phyloP scores from a whole-genome alignment of 495 filamentous ascomycete genomes.

The Rhypophila decipiens region DNA sequence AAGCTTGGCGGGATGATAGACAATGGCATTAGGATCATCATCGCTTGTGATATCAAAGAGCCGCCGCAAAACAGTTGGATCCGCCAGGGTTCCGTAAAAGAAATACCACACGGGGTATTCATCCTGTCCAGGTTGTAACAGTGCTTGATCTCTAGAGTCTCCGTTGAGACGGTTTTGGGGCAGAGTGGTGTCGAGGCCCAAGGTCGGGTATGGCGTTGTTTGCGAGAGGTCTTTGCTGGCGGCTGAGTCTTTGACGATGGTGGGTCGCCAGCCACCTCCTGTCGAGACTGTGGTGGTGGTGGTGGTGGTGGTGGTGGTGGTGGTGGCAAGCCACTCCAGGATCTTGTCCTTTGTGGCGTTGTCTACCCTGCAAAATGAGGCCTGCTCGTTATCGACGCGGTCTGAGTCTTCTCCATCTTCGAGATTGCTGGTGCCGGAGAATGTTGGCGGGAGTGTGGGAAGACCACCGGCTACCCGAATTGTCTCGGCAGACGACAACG shows the following conservation, averaged over 20 bases:
- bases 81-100: constrained; percentile 32
- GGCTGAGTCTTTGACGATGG: constrained; percentile 22
- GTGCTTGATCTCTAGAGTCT: no score
- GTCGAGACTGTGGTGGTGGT: constrained; percentile 2
- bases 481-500: background rate
- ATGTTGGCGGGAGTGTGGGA: no score
- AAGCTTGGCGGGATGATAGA: no score
- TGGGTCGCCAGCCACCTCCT: constrained; percentile 15
- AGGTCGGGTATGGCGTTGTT: constrained; percentile 28
- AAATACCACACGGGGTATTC: constrained; percentile 41
- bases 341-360: no score
- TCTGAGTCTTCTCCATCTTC: no score
- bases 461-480: constrained; percentile 1
- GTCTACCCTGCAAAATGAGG: no score
- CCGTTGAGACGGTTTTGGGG: constrained; percentile 24
- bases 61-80: constrained; percentile 17
- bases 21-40: no score
- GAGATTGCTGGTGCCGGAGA: no score
- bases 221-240: constrained; percentile 31
- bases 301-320: no score
- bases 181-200: constrained; percentile 36
- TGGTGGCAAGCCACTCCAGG: no score
- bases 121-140: constrained; percentile 17
- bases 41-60: no score
- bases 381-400: no score